Evolutionary conservation across 805 yeast species (phyloP), one percentile per base, ranked within the genome.

Genomic region (Candida saitoana): DNA sequence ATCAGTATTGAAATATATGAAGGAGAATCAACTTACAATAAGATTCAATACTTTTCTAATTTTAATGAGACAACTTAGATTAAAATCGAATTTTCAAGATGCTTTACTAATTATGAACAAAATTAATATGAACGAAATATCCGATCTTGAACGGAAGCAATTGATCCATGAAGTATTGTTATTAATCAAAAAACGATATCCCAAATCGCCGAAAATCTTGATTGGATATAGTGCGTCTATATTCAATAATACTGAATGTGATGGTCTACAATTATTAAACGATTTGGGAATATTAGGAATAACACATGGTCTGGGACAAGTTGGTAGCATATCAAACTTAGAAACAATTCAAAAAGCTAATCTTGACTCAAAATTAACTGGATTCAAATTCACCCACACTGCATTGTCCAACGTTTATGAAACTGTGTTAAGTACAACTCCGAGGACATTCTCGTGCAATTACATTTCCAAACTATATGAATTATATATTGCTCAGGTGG

Each of bases 211-310:
- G 2, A 59, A 65, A 27, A 55, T 67, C 3, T 48, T 67, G 3
- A 49, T 64, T 4, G 74, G 73, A 2, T 69, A 69, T 49, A 56
- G 59, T 24, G 57, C 60, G 0, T 51, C 68, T 1, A 44, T 65
- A 15, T 67, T 60, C 42, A 18, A 14, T 5, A 44, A 43, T 7
- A 41, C 35, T 17, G 36, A 33, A 1, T 31, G 45, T 5, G 38
- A 48, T 2, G 24, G 37, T 3, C 56, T 56, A 0, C 39, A 50
- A 3, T 39, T 59, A 1, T 49, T 69, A 11, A 55, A 62, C 32
- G 56, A 60, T 3, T 45, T 67, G 20, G 46, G 54, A 20, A 24
- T 68, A 17, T 45, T 67, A 18, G 57, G 58, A 2, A 31, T 58
- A 3, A 44, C 58, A 2, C 54, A 60, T 42, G 62, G 61, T 0